Percentiles rank a stretch among this genome's conserved stretches.
phyloP scores from a whole-genome alignment of 805 yeast species.

The Ogataea siamensis region DNA sequence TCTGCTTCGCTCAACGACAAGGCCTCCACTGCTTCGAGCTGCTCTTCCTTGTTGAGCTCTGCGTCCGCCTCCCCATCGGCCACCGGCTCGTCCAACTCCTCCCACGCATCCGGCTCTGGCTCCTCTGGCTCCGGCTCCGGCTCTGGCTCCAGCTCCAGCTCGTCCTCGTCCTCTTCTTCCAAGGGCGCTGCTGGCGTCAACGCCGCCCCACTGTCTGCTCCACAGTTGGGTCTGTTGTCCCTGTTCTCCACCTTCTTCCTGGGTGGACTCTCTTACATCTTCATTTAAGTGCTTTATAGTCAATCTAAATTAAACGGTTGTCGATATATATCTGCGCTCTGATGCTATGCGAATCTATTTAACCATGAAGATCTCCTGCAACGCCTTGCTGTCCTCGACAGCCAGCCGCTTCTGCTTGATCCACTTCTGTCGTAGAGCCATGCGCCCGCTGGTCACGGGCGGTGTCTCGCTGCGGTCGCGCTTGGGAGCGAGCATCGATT shows the following conservation, averaged over 20 bases:
- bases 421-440: conserved; percentile 81
- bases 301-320: conserved; percentile 4
- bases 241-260: conserved; percentile 38
- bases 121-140: conserved; percentile 10
- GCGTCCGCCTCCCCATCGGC: conserved; percentile 42
- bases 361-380: conserved; percentile 92
- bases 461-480: conserved; percentile 21
- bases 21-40: conserved; percentile 40
- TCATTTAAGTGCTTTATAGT: conserved; percentile 19
- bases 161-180: conserved; percentile 30
- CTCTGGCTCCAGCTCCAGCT: conserved; percentile 23
- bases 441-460: conserved; percentile 47
- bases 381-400: conserved; percentile 81
- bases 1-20: conserved; percentile 54
- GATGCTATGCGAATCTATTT: conserved; percentile 20
- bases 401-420: conserved; percentile 90
- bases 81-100: conserved; percentile 21
- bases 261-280: conserved; percentile 43
- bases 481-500: conserved; percentile 41
- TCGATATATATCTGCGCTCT: conserved; percentile 7
- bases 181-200: conserved; percentile 25
- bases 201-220: conserved; percentile 15
- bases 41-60: conserved; percentile 47
- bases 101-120: conserved; percentile 17
- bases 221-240: conserved; percentile 35